These are phyloP conservation scores for Leccinum incarnatum DNA, from an alignment of 768 basidiomycete genomes.

Conservation along the genomic window DNA sequence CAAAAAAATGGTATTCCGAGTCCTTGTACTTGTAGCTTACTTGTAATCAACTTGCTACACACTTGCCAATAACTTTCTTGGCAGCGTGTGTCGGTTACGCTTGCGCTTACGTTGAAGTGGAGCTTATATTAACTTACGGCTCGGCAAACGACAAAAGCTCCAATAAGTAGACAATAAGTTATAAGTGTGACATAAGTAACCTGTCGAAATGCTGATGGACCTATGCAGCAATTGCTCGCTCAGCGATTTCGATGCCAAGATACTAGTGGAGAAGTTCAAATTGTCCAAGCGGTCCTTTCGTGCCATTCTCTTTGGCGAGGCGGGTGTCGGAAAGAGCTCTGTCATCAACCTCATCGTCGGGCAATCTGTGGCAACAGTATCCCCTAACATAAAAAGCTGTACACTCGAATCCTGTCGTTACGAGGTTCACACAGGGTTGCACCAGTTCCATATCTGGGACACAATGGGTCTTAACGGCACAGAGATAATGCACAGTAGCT, in stretches of 20 bases:
- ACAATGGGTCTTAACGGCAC: conserved; percentile 29
- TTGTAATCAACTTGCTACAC: too few relatives aligned
- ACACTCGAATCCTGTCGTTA: conserved; percentile 32
- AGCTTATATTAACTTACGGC: too few relatives aligned
- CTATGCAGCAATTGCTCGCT: conserved; percentile 11
- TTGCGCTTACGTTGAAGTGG: too few relatives aligned
- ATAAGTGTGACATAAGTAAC: too few relatives aligned
- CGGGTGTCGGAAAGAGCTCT: conserved; percentile 40
- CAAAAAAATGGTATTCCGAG: too few relatives aligned
- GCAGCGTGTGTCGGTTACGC: too few relatives aligned
- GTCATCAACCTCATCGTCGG: conserved; percentile 39
- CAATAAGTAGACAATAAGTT: too few relatives aligned
- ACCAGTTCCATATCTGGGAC: conserved; percentile 30
- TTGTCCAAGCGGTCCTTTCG: conserved; percentile 20
- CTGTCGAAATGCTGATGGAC: not conserved
- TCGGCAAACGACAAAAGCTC: too few relatives aligned
- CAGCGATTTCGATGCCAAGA: conserved; percentile 5
- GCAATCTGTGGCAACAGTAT: conserved; percentile 18
- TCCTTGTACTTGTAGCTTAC: too few relatives aligned
- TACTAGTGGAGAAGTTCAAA: conserved; percentile 12
- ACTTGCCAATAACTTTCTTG: too few relatives aligned
- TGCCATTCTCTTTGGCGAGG: conserved; percentile 41
- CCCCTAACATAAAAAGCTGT: conserved; percentile 18
- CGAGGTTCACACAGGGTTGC: conserved; percentile 15
- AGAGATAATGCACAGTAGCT: not conserved